Percentiles rank a stretch among this genome's conserved stretches.
These are phyloP conservation scores for Mycena metata DNA, from an alignment of 768 basidiomycete genomes.

Conservation along the genomic window DNA sequence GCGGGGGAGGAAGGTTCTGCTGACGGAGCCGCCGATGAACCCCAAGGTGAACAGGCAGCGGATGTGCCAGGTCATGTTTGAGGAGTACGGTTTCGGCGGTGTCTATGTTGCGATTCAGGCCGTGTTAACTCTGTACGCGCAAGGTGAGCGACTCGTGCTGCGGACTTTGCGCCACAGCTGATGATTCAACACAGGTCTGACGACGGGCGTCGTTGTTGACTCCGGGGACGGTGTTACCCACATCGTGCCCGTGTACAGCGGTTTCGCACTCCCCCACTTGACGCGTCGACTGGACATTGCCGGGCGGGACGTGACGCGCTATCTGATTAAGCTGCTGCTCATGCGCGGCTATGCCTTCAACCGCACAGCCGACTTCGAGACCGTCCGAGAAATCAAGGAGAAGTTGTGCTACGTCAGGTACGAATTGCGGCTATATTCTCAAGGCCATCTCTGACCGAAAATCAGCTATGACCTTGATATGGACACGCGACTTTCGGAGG, in stretches of 20 bases:
- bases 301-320: slow-evolving; percentile 97
- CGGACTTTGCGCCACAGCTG: slow-evolving; percentile 5
- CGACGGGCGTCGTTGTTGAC: slow-evolving; percentile 98
- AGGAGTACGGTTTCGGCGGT: slow-evolving; percentile 95
- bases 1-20: slow-evolving; percentile 86
- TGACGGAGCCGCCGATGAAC: slow-evolving; percentile 99
- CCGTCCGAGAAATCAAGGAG: slow-evolving; percentile 98
- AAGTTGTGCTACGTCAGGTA: slow-evolving; percentile 98
- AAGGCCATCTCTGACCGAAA: neutral
- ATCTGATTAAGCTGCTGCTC: slow-evolving; percentile 98
- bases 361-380: slow-evolving; percentile 99
- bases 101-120: slow-evolving; percentile 99
- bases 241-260: slow-evolving; percentile 98
- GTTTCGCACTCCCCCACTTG: slow-evolving; percentile 94
- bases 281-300: slow-evolving; percentile 97
- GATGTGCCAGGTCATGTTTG: slow-evolving; percentile 99
- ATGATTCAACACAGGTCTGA: slow-evolving; percentile 74
- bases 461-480: slow-evolving; percentile 95
- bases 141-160: slow-evolving; percentile 72
- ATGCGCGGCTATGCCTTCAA: slow-evolving; percentile 99
- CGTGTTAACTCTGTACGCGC: slow-evolving; percentile 97
- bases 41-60: slow-evolving; percentile 91
- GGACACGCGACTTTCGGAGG: slow-evolving; percentile 93
- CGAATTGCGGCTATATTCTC: neutral
- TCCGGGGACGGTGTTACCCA: slow-evolving; percentile 99